These are phyloP conservation scores for Vigna trinervia DNA, from an alignment of 306 rosid species.

Conservation along the genomic window DNA sequence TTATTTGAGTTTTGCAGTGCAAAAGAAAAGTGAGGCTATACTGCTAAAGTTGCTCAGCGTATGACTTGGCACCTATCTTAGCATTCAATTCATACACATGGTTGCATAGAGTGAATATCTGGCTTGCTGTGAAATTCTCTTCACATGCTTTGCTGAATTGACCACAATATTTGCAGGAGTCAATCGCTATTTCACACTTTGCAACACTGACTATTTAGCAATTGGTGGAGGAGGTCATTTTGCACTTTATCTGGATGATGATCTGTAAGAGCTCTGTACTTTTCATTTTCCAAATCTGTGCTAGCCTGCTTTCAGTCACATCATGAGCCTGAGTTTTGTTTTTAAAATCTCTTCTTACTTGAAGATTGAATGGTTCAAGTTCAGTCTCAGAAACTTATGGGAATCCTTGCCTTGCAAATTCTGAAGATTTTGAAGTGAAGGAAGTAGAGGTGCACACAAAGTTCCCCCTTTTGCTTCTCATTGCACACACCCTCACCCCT, in stretches of 20 bases:
- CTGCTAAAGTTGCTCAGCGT: neutral
- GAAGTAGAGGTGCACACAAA: conserved; percentile 78
- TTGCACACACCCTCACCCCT: neutral
- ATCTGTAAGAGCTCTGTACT: conserved; percentile 67
- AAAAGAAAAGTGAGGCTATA: neutral
- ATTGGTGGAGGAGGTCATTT: conserved; percentile 93
- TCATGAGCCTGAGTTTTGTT: conserved; percentile 1
- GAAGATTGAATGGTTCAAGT: conserved; percentile 90
- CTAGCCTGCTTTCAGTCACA: neutral
- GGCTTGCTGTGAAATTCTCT: conserved; percentile 23
- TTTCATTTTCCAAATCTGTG: neutral
- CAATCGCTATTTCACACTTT: conserved; percentile 87
- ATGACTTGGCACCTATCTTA: neutral
- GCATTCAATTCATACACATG: conserved; percentile 8
- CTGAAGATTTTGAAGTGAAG: conserved; percentile 84
- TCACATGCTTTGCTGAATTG: conserved; percentile 30
- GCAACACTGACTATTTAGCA: conserved; percentile 76
- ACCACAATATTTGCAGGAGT: conserved; percentile 60
- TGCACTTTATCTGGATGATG: conserved; percentile 86
- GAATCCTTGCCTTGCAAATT: conserved; percentile 91
- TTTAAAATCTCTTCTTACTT: neutral
- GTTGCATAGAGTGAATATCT: conserved; percentile 12
- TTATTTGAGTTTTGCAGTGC: neutral
- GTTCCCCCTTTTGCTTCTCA: neutral
- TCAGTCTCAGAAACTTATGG: conserved; percentile 87